Percentiles rank a stretch among this genome's conserved stretches.
These are phyloP conservation scores for Fistulifera solaris DNA, from an alignment of 108 stramenopile species.

Conservation along the genomic window DNA sequence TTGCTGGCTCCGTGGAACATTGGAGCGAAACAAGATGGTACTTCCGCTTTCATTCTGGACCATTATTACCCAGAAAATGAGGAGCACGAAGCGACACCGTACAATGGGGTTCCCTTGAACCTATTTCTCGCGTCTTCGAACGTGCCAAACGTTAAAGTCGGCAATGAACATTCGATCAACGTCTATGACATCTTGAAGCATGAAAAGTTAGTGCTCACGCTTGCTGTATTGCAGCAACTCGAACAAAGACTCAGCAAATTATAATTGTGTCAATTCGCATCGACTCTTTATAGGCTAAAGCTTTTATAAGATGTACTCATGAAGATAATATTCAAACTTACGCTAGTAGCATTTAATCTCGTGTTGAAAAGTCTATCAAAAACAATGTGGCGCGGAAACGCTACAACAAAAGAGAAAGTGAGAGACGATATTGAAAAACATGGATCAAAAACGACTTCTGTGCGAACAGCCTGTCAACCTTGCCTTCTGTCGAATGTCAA, in stretches of 20 bases:
- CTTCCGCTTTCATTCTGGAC: conserved; percentile 62
- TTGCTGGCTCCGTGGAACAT: conserved; percentile 37
- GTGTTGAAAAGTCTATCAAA: too few relatives aligned
- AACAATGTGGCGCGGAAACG: too few relatives aligned
- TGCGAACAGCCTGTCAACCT: too few relatives aligned
- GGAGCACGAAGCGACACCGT: conserved; percentile 17
- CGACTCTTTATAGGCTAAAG: too few relatives aligned
- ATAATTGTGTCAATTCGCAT: background rate
- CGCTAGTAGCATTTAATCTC: too few relatives aligned
- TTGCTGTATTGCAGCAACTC: conserved; percentile 49
- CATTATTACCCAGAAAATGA: conserved; percentile 31
- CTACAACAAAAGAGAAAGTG: too few relatives aligned
- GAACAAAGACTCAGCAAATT: conserved; percentile 40
- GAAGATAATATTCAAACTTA: too few relatives aligned
- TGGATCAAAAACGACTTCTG: too few relatives aligned
- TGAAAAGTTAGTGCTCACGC: conserved; percentile 57
- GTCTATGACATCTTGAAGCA: conserved; percentile 75
- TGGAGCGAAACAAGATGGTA: conserved; percentile 31
- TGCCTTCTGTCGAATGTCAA: too few relatives aligned
- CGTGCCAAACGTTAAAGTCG: conserved; percentile 48
- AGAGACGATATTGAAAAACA: too few relatives aligned
- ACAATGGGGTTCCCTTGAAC: conserved; percentile 60
- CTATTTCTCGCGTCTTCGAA: conserved; percentile 62
- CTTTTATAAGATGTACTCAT: too few relatives aligned
- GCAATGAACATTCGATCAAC: conserved; percentile 44